Percentiles rank a stretch among this genome's conserved stretches.
phyloP scores from a whole-genome alignment of 345 rosid genomes.

The Salix viminalis region DNA sequence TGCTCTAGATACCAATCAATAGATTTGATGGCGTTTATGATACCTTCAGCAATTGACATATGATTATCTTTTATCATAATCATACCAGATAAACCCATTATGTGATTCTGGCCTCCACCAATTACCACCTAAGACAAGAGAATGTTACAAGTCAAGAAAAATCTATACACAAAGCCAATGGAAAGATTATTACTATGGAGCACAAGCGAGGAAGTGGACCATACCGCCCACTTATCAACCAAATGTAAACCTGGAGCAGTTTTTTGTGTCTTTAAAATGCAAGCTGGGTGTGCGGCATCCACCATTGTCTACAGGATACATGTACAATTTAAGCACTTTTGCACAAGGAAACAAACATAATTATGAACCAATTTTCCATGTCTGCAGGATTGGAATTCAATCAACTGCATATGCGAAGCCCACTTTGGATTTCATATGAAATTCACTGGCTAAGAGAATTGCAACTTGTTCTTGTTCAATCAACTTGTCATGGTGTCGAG shows the following conservation, averaged over 20 bases:
- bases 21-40: slow-evolving; percentile 64
- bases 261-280: slow-evolving; percentile 87
- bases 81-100: slow-evolving; percentile 98
- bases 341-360: not conserved
- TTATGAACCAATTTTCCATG: not conserved
- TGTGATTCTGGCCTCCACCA: slow-evolving; percentile 91
- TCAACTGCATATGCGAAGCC: not conserved
- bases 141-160: slow-evolving; percentile 26
- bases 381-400: not conserved
- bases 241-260: slow-evolving; percentile 90
- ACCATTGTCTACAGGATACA: slow-evolving; percentile 74
- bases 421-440: not conserved
- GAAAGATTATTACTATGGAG: slow-evolving; percentile 1
- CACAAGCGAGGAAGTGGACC: slow-evolving; percentile 26
- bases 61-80: slow-evolving; percentile 97
- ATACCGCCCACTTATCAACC: slow-evolving; percentile 96
- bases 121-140: slow-evolving; percentile 63
- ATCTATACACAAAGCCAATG: slow-evolving; percentile 8
- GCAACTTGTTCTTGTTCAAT: not conserved
- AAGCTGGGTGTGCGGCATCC: slow-evolving; percentile 82
- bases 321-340: not conserved
- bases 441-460: not conserved
- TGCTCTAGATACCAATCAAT: slow-evolving; percentile 64
- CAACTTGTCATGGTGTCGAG: not conserved
- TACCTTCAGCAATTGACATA: slow-evolving; percentile 87